These are phyloP conservation scores for Pholiota conissans DNA, from an alignment of 768 basidiomycete genomes.

Conservation along the genomic window DNA sequence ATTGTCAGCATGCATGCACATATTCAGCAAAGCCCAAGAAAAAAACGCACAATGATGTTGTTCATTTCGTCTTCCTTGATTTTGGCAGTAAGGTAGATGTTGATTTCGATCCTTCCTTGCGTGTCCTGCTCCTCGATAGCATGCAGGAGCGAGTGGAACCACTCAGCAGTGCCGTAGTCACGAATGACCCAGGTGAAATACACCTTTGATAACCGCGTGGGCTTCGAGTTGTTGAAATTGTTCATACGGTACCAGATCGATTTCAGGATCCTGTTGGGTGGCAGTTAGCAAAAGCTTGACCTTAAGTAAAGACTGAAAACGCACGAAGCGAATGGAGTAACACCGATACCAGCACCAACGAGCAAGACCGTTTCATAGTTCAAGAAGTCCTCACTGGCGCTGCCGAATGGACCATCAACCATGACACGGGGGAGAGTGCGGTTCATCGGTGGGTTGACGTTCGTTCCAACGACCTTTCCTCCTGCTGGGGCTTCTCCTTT, in stretches of 20 bases:
- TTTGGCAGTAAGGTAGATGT: conserved; percentile 89
- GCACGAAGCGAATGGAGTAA: conserved; percentile 94
- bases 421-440: conserved; percentile 86
- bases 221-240: conserved; percentile 70
- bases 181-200: conserved; percentile 97
- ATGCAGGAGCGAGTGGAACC: conserved; percentile 92
- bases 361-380: conserved; percentile 88
- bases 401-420: conserved; percentile 96
- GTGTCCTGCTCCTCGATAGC: conserved; percentile 94
- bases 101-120: conserved; percentile 86
- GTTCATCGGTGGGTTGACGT: conserved; percentile 59
- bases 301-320: conserved; percentile 25
- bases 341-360: conserved; percentile 94
- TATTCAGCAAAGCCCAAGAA: neutral
- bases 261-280: conserved; percentile 64
- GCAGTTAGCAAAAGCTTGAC: neutral
- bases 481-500: conserved; percentile 43
- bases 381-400: conserved; percentile 87
- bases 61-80: conserved; percentile 92
- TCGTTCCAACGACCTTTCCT: conserved; percentile 62
- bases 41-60: conserved; percentile 74
- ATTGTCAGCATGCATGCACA: neutral
- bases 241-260: conserved; percentile 98
- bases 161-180: conserved; percentile 86
- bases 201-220: conserved; percentile 86